Evolutionary conservation across 139 green algal species (phyloP).

Genomic region (Axilococcus clingmanii): DNA sequence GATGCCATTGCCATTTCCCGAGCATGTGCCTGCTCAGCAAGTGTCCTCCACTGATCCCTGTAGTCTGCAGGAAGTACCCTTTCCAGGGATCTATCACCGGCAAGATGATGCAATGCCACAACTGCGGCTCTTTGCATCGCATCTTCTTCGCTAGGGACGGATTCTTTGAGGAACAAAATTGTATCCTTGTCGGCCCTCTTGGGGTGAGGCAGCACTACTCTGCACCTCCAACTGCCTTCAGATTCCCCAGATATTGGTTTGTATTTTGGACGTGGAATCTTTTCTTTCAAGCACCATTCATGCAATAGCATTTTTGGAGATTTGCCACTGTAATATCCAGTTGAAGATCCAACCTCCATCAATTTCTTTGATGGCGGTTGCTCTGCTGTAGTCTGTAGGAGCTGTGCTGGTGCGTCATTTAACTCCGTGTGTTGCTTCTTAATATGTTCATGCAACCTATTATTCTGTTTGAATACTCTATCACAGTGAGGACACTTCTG

Average conservation of each 20-base stretch:
- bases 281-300: slow-evolving; percentile 57
- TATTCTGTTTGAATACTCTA: slow-evolving; percentile 67
- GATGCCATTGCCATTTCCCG: slow-evolving; percentile 18
- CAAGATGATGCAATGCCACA: slow-evolving; percentile 51
- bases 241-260: slow-evolving; percentile 7
- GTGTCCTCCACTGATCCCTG: slow-evolving; percentile 31
- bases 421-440: slow-evolving; percentile 55
- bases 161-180: slow-evolving; percentile 56
- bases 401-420: neutral
- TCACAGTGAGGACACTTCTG: slow-evolving; percentile 78
- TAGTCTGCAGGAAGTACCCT: slow-evolving; percentile 48
- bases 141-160: slow-evolving; percentile 33
- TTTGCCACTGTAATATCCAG: slow-evolving; percentile 65
- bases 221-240: neutral
- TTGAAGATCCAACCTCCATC: slow-evolving; percentile 58
- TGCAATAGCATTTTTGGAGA: slow-evolving; percentile 67
- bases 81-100: slow-evolving; percentile 49
- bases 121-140: slow-evolving; percentile 56
- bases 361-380: slow-evolving; percentile 5
- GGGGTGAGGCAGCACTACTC: slow-evolving; percentile 60
- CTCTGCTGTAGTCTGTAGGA: neutral
- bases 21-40: slow-evolving; percentile 25
- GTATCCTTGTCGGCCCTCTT: slow-evolving; percentile 54
- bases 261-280: slow-evolving; percentile 49
- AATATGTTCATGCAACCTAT: slow-evolving; percentile 55